These are phyloP conservation scores for Acephala macrosclerotiorum DNA, from an alignment of 2,329 filamentous ascomycete genomes.

Conservation along the genomic window DNA sequence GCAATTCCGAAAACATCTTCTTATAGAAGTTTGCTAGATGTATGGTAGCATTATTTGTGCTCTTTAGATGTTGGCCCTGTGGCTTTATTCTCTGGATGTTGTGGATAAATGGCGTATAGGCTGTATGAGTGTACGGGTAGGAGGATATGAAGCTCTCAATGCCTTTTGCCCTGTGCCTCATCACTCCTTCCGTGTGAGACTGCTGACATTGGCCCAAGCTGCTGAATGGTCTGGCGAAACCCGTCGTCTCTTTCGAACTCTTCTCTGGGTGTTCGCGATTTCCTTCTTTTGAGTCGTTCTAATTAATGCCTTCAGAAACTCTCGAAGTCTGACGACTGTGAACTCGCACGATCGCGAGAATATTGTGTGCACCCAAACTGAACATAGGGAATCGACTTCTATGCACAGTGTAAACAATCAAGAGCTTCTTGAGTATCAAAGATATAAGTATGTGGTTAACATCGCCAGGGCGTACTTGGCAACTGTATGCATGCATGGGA, in stretches of 20 bases:
- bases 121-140: conserved; percentile 18
- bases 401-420: neutral
- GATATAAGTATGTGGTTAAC: neutral
- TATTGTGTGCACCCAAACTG: neutral
- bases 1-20: neutral
- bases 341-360: neutral
- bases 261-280: neutral
- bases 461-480: neutral
- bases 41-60: neutral
- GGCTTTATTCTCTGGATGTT: conserved; percentile 24
- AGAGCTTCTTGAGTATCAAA: conserved; percentile 1
- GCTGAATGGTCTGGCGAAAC: neutral
- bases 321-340: neutral
- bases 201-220: neutral
- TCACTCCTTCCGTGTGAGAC: conserved; percentile 8
- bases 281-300: neutral
- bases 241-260: neutral
- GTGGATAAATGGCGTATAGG: conserved; percentile 22
- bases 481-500: neutral
- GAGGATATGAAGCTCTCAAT: conserved; percentile 4
- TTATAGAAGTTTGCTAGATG: neutral
- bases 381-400: neutral
- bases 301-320: neutral
- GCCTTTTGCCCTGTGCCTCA: neutral
- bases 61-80: neutral